Evolutionary conservation across 208 protist genomes (phyloP), one percentile per base, ranked within the genome.

Genomic region (Balamuthia mandrillaris): DNA sequence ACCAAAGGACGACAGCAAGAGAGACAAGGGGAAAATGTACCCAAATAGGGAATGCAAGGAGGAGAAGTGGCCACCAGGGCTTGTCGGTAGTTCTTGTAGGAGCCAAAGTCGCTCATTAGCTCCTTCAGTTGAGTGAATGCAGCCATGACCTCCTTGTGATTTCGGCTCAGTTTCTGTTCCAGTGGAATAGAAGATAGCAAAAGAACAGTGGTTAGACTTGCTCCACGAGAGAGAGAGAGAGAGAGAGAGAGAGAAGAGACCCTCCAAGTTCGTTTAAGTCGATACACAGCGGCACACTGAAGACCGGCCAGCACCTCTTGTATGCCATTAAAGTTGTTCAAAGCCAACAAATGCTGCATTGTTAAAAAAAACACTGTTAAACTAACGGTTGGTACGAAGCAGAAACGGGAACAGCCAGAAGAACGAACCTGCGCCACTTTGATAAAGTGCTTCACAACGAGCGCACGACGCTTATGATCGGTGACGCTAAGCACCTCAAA

Each of bases 311-410:
- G 61, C 9, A 93, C 87, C 52, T 86, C 86, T 72, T 90, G 88
- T 14, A 92, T 33, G 1, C 81, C 70, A 68, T 93, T 93, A 31
- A 92, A 93, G 74, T 92, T 93, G 63, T 86, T 68, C 58, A 93
- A 66, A 41, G 89, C 86, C 29, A 49, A 63, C 21, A 42, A 89
- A 18, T 89, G 51, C 37, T 89, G 44, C 27, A 54, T 0, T 5
- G 14, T n/a, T n/a, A n/a, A n/a, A n/a, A n/a, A n/a, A n/a, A n/a
- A n/a, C n/a, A n/a, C n/a, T n/a, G n/a, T n/a, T n/a, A n/a, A n/a
- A n/a, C n/a, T n/a, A n/a, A n/a, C n/a, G n/a, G n/a, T n/a, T n/a
- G 4, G 16, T 9, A 63, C 37, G 54, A 33, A 31, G 4, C 1
- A 14, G 10, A 31, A 14, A 2, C 9, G 37, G n/a, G 54, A 33